phyloP scores from a whole-genome alignment of 352 stramenopile species.

The Pythium scleroteichum region DNA sequence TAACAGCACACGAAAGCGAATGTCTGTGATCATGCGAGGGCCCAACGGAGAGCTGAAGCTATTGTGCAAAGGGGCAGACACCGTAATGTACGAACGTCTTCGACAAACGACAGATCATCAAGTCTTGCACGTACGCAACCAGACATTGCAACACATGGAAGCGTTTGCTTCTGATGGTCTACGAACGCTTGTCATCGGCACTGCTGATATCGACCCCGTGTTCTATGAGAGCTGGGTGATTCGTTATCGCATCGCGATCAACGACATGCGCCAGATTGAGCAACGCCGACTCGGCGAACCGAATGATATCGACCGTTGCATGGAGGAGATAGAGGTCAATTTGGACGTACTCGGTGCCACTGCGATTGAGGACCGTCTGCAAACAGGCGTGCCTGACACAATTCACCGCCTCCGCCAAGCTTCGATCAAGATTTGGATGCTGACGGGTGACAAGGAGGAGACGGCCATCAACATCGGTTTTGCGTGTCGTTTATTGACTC shows the following conservation, averaged over 20 bases:
- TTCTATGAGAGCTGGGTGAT: slow-evolving; percentile 73
- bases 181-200: slow-evolving; percentile 88
- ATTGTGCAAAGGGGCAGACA: slow-evolving; percentile 89
- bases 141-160: slow-evolving; percentile 88
- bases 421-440: slow-evolving; percentile 95
- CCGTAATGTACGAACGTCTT: slow-evolving; percentile 88
- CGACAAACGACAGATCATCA: slow-evolving; percentile 44
- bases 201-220: slow-evolving; percentile 48
- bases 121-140: slow-evolving; percentile 50
- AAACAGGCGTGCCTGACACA: slow-evolving; percentile 90
- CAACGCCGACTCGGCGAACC: slow-evolving; percentile 62
- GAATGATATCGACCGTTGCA: slow-evolving; percentile 81
- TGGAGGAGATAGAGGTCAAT: slow-evolving; percentile 88
- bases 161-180: slow-evolving; percentile 87
- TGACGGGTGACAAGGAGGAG: slow-evolving; percentile 95
- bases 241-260: slow-evolving; percentile 72
- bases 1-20: slow-evolving; percentile 94
- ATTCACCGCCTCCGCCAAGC: slow-evolving; percentile 92
- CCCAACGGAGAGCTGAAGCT: slow-evolving; percentile 61
- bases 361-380: slow-evolving; percentile 94
- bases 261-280: slow-evolving; percentile 88
- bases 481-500: slow-evolving; percentile 87
- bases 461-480: slow-evolving; percentile 97
- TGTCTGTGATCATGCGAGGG: slow-evolving; percentile 90
- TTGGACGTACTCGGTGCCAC: slow-evolving; percentile 90